phyloP scores from a whole-genome alignment of 441 rosid species.

The Adansonia rubrostipa region DNA sequence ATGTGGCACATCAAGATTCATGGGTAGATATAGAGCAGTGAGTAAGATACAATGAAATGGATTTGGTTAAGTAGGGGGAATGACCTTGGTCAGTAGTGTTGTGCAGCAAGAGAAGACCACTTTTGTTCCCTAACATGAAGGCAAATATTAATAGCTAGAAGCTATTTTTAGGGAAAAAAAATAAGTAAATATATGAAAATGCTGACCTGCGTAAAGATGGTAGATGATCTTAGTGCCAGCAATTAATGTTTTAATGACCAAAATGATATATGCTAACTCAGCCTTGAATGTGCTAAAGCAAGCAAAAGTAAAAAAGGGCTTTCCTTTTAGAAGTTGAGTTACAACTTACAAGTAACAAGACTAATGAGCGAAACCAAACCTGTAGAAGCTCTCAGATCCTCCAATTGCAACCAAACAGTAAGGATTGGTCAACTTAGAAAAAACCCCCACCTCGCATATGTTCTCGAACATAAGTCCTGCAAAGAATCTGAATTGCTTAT shows the following conservation, averaged over 20 bases:
- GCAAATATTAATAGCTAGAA: no score
- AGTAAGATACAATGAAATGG: background rate
- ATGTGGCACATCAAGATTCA: background rate
- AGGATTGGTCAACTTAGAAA: slow-evolving; percentile 72
- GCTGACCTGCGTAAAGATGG: slow-evolving; percentile 61
- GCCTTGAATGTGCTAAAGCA: slow-evolving; percentile 49
- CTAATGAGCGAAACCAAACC: slow-evolving; percentile 33
- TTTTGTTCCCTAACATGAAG: slow-evolving; percentile 55
- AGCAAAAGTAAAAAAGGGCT: background rate
- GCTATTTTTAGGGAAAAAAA: no score
- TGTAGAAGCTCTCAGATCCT: slow-evolving; percentile 65
- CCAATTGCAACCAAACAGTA: slow-evolving; percentile 69
- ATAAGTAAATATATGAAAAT: background rate
- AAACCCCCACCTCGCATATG: slow-evolving; percentile 67
- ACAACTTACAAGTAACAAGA: background rate
- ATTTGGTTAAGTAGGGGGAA: background rate
- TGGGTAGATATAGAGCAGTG: background rate
- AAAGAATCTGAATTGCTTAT: background rate
- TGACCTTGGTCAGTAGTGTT: slow-evolving; percentile 74
- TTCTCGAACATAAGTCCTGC: slow-evolving; percentile 70
- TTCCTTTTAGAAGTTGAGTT: background rate
- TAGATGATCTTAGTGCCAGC: slow-evolving; percentile 63
- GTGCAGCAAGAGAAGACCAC: slow-evolving; percentile 71
- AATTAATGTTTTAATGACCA: slow-evolving; percentile 67
- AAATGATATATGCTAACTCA: slow-evolving; percentile 59